Conservation (phyloP, 176 grass and related monocot genomes). For the Ananas comosus region DNA sequence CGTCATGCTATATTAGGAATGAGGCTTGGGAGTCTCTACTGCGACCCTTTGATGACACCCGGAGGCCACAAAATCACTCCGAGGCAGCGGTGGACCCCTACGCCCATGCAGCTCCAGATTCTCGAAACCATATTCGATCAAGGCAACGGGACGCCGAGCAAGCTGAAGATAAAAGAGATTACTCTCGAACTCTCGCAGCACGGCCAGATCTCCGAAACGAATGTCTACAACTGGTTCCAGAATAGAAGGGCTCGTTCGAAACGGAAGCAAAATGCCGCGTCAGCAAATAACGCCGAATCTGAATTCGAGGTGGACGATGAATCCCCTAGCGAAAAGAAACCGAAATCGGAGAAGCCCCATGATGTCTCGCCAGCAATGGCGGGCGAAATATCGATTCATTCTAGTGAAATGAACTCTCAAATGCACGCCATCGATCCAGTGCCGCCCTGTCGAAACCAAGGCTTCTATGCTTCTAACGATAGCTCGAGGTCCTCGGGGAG, state of each 20-base stretch:
- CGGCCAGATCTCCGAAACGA: slow-evolving; percentile 94
- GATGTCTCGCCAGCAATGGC: slow-evolving; percentile 14
- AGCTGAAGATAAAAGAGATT: slow-evolving; percentile 95
- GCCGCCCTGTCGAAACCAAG: slow-evolving; percentile 23
- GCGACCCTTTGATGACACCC: slow-evolving; percentile 58
- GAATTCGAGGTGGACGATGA: slow-evolving; percentile 72
- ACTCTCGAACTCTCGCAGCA: slow-evolving; percentile 74
- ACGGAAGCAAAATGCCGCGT: slow-evolving; percentile 64
- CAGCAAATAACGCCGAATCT: slow-evolving; percentile 63
- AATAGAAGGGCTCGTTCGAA: slow-evolving; percentile 89
- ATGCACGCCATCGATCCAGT: slow-evolving; percentile 29
- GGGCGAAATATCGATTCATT: slow-evolving; percentile 4
- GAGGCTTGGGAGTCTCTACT: slow-evolving; percentile 68
- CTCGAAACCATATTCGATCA: slow-evolving; percentile 93
- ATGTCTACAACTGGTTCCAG: slow-evolving; percentile 99
- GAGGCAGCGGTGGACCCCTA: slow-evolving; percentile 93
- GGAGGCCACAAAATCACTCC: slow-evolving; percentile 79
- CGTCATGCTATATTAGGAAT: slow-evolving; percentile 47
- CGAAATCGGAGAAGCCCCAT: slow-evolving; percentile 43
- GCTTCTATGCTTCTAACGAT: slow-evolving; percentile 43
- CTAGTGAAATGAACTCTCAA: slow-evolving; percentile 29
- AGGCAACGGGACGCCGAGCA: slow-evolving; percentile 90
- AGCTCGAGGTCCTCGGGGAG: slow-evolving; percentile 41
- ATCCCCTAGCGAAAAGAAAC: slow-evolving; percentile 69
- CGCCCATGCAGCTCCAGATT: slow-evolving; percentile 87